phyloP scores from a whole-genome alignment of 163 green algal species.

The Chlamydomonas reinhardtii region DNA sequence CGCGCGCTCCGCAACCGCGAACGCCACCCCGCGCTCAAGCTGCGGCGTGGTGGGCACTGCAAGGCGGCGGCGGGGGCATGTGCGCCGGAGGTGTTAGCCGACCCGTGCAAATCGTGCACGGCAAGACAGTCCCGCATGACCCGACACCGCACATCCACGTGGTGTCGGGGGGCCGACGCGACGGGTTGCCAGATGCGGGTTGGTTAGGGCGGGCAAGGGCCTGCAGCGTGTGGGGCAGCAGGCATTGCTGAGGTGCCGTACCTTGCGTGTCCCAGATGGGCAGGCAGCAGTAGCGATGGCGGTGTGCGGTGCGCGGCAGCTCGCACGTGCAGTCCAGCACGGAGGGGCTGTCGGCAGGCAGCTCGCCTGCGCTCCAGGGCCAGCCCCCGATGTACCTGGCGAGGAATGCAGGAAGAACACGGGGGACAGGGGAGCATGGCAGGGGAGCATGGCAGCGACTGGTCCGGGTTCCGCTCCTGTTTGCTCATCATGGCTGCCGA shows the following conservation, averaged over 20 bases:
- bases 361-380: constrained; percentile 17
- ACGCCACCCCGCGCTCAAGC: constrained; percentile 39
- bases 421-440: too few relatives aligned
- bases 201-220: too few relatives aligned
- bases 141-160: too few relatives aligned
- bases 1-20: constrained; percentile 14
- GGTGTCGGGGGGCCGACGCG: too few relatives aligned
- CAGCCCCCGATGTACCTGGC: constrained; percentile 43
- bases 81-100: too few relatives aligned
- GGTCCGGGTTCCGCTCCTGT: too few relatives aligned
- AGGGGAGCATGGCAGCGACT: too few relatives aligned
- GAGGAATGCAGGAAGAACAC: not conserved
- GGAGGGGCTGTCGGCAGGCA: constrained; percentile 20
- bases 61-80: not conserved
- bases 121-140: too few relatives aligned
- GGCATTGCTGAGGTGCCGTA: not conserved
- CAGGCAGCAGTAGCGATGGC: constrained; percentile 38
- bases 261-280: constrained; percentile 54
- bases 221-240: too few relatives aligned
- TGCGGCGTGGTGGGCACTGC: constrained; percentile 10
- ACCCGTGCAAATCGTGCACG: too few relatives aligned
- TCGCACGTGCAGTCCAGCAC: constrained; percentile 51
- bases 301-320: constrained; percentile 46
- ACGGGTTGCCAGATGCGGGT: too few relatives aligned
- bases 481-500: too few relatives aligned